These are phyloP conservation scores for Mycena indigotica DNA, from an alignment of 768 basidiomycete genomes.

Conservation along the genomic window DNA sequence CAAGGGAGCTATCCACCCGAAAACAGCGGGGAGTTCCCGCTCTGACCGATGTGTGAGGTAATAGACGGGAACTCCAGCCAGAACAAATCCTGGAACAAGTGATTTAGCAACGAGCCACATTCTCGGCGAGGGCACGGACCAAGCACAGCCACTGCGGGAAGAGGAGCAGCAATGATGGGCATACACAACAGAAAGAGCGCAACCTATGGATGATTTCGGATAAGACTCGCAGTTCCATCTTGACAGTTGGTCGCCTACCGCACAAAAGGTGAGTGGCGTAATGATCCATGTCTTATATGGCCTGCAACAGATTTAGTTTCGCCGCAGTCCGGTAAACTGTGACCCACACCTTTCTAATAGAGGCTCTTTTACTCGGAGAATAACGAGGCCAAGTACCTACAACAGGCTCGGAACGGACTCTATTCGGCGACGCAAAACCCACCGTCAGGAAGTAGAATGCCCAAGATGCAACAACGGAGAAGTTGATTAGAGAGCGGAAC, in stretches of 20 bases:
- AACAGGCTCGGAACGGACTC: background rate
- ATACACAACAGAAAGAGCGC: constrained; percentile 90
- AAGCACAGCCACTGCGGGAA: constrained; percentile 84
- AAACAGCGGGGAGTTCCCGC: constrained; percentile 40
- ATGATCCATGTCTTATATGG: constrained; percentile 93
- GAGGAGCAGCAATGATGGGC: constrained; percentile 91
- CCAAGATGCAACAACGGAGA: constrained; percentile 86
- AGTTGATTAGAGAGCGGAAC: constrained; percentile 86
- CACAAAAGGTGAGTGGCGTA: constrained; percentile 89
- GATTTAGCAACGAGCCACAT: constrained; percentile 5
- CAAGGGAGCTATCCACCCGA: constrained; percentile 47
- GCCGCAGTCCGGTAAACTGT: background rate
- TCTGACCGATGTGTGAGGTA: constrained; percentile 68
- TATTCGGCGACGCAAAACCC: constrained; percentile 26
- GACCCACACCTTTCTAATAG: constrained; percentile 70
- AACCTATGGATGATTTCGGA: too few relatives aligned
- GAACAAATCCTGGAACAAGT: constrained; percentile 62
- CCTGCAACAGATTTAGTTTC: constrained; percentile 38
- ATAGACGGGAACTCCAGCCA: constrained; percentile 80
- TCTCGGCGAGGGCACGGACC: constrained; percentile 48
- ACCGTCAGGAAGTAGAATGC: constrained; percentile 87
- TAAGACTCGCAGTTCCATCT: too few relatives aligned
- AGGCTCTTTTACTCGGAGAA: constrained; percentile 89
- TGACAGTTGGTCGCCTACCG: too few relatives aligned
- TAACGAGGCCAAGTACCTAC: constrained; percentile 84